phyloP scores from a whole-genome alignment of 768 basidiomycete genomes.

The Boletus fagicola region DNA sequence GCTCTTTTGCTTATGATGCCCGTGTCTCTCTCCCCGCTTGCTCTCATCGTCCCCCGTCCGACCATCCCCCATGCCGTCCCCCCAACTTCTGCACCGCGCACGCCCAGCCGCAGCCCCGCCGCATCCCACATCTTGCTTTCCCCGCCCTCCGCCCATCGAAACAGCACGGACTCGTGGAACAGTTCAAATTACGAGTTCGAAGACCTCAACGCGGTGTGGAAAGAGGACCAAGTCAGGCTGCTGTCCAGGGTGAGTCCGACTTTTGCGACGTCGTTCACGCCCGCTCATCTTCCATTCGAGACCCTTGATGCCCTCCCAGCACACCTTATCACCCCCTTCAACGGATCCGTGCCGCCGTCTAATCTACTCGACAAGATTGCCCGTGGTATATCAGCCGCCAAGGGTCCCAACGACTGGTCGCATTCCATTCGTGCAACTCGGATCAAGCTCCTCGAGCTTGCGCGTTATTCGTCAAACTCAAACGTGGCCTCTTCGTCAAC shows the following conservation, averaged over 20 bases:
- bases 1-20: constrained; percentile 43
- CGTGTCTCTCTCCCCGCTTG: constrained; percentile 50
- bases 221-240: constrained; percentile 65
- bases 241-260: constrained; percentile 56
- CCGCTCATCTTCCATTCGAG: constrained; percentile 29
- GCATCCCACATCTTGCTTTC: constrained; percentile 54
- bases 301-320: constrained; percentile 81
- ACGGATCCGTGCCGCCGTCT: constrained; percentile 77
- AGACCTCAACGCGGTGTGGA: constrained; percentile 71
- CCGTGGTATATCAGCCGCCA: constrained; percentile 69
- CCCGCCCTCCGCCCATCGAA: constrained; percentile 42
- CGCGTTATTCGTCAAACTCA: too few species aligned
- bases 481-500: too few species aligned
- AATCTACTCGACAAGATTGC: constrained; percentile 88
- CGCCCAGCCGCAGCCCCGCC: constrained; percentile 57
- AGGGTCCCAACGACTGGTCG: constrained; percentile 77
- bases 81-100: constrained; percentile 50
- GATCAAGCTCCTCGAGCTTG: constrained; percentile 75
- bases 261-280: background rate
- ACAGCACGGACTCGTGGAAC: constrained; percentile 83
- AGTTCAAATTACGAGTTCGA: constrained; percentile 68
- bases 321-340: constrained; percentile 85
- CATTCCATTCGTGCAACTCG: constrained; percentile 82
- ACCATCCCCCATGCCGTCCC: constrained; percentile 27
- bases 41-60: constrained; percentile 63